Base-by-base conservation (phyloP, 2,329 filamentous ascomycete species). In the Dactylellina drechsleri region DNA sequence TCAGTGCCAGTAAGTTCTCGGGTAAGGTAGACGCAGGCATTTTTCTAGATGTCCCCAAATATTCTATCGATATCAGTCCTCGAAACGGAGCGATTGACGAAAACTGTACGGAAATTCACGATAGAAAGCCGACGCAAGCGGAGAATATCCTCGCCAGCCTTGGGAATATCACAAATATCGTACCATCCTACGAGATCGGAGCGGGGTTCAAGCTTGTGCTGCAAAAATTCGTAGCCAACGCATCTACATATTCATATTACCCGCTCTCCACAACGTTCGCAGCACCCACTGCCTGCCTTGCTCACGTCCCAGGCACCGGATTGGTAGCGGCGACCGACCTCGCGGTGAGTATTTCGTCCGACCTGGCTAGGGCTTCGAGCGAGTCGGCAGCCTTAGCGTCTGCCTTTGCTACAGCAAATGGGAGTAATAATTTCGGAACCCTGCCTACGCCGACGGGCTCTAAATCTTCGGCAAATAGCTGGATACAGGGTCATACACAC, bases 1-100 rank as follows among this genome's bases (percentile, higher is more conserved):
- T 58, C 40, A 8, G 4, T 4, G 23, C 53, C 2, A n/a, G 16
- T 4, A 2, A 36, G 10, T 18, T 23, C 2, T 13, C 52, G 8
- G 62, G 62, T 1, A 52, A 52, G 4, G 43, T 57, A 6, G 16
- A 16, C 12, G 52, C 62, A n/a, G 23, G 18, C 15, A 31, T 66
- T 8, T 58, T 28, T 26, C 40, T 66, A 12, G 41, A 66, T n/a
- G 15, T 66, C 12, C 62, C 62, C 18, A 66, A 58, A 40, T 66
- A 57, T 23, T 13, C 50, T 10, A 23, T 66, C 26, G 52, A 23
- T 2, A 45, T 58, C 23, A 23, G 36, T 15, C 62, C 52, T 15
- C 50, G 53, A 3, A 4, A 7, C 2, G 62, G 62, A 2, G 26
- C 62, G 0, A 57, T 66, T 23, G 62, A 58, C 15, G 40, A 49